Evolutionary conservation across 192 early-diverging fungal species (phyloP), one percentile per base, ranked within the genome.

Genomic region (Spizellomyces sp.): DNA sequence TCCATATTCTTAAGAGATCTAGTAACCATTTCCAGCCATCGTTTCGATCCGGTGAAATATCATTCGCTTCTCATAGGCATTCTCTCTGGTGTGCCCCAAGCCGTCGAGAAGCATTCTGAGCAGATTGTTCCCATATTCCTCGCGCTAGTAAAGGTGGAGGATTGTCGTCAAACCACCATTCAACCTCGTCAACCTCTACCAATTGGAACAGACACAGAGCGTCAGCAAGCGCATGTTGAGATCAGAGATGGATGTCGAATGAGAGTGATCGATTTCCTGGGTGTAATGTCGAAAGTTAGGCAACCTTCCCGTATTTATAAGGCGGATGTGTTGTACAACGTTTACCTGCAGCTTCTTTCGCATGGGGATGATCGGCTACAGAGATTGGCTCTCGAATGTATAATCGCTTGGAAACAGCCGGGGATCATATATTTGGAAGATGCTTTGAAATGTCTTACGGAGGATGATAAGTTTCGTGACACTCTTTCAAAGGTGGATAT

Each of bases 401-500:
- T 99, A 58, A 81, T 92, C 44, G 84, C 90, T 0, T 99, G 94
- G 93, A 91, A 91, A 67, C 75, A 87, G 12, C 76, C 84, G 0
- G 83, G 84, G 5, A 63, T 98, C 21, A 71, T 75, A 10, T 86
- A 88, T 41, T 94, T 95, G 67, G 83, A 81, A 17, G 95, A 96
- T 22, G 84, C 90, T 45, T 79, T 99, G 69, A 85, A 85, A 54
- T 85, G 84, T 15, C 76, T 99, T 45, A 76, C 92, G 6, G 90
- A 95, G 50, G 96, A 98, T 27, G 81, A 82, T 57, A 91, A 89
- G 67, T 98, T 97, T 86, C 90, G 96, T n/a, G 96, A 98, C 70
- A 88, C 90, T 67, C 82, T 99, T 21, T 81, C 91, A 36, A 89
- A 87, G 1, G 88, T 96, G 48, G 81, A 91, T 56, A 73, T 96